Evolutionary conservation across 1,284 basidiomycete species (phyloP), one percentile per base, ranked within the genome.

Genomic region (Pascua sp.): DNA sequence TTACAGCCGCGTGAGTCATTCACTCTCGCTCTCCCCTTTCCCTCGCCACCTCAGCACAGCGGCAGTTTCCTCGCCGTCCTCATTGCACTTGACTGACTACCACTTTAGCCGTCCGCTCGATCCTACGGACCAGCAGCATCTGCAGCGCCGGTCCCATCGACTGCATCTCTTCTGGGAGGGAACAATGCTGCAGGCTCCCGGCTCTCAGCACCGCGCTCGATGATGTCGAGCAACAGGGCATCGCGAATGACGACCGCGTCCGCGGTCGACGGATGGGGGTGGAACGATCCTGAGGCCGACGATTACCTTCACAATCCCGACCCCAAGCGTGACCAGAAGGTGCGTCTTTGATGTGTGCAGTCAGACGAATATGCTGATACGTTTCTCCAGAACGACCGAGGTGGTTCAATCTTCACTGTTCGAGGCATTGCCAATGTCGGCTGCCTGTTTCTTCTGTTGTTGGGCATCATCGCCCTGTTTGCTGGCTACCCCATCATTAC

Each of bases 381-480:
- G 18, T 1, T 24, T 15, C n/a, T 9, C 9, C 24, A 81, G 56
- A 75, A 78, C 50, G 87, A 88, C 69, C 73, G 76, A 51, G 82
- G 84, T 11, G 84, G 86, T 5, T 81, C 79, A 49, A 79, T 90
- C 43, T 85, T 90, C 68, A 90, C 89, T 11, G 71, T 73, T 48
- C 82, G 90, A 69, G 89, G 90, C 18, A 62, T 90, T 8, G 76
- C 82, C 48, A 92, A 92, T 74, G 77, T 91, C 5, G 90, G 90
- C 11, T 91, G 88, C 72, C 78, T 92, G 11, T 56, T 85, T 17
- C 50, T 91, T 36, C 81, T 92, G 8, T 78, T 80, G 44, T 51
- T 82, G 4, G 83, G 82, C 11, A 79, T 91, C 17, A 67, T 90
- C 49, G 79, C 82, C 18, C 81, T 93, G 32, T 93, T 93, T 65